Evolutionary conservation across 768 basidiomycete genomes (phyloP).

Genomic region (Sutorius australiensis): DNA sequence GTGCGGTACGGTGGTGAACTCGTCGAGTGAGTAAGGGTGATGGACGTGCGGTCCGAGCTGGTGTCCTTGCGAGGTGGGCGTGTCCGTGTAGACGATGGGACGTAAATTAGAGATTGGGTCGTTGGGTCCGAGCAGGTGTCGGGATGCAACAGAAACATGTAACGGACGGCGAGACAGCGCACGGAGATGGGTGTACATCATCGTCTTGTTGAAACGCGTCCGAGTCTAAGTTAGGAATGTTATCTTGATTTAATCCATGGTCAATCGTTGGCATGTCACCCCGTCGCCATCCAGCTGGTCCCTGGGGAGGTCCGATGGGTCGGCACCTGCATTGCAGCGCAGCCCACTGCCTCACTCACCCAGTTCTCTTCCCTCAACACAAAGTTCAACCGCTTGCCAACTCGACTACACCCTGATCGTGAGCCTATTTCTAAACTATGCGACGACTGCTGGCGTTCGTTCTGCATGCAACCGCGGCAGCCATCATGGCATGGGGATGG

Average conservation of each 20-base stretch:
- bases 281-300: too few relatives aligned
- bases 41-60: slow-evolving; percentile 27
- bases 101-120: slow-evolving; percentile 78
- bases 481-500: slow-evolving; percentile 38
- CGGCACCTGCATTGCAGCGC: not conserved
- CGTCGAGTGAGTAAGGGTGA: slow-evolving; percentile 78
- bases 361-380: not conserved
- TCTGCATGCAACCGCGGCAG: slow-evolving; percentile 32
- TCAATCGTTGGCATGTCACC: not conserved
- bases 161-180: slow-evolving; percentile 15
- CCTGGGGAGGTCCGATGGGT: not conserved
- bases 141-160: slow-evolving; percentile 25
- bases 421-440: slow-evolving; percentile 1
- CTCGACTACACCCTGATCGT: not conserved
- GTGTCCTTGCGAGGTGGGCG: slow-evolving; percentile 34
- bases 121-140: slow-evolving; percentile 60
- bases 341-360: not conserved
- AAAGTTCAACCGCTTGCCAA: not conserved
- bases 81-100: slow-evolving; percentile 71
- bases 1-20: slow-evolving; percentile 46
- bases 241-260: too few relatives aligned
- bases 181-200: not conserved
- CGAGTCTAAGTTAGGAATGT: too few relatives aligned
- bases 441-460: slow-evolving; percentile 14
- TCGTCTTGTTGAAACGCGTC: not conserved